Evolutionary conservation across 2,329 filamentous ascomycete species (phyloP), one percentile per base, ranked within the genome.

Genomic region (Claviceps capensis): DNA sequence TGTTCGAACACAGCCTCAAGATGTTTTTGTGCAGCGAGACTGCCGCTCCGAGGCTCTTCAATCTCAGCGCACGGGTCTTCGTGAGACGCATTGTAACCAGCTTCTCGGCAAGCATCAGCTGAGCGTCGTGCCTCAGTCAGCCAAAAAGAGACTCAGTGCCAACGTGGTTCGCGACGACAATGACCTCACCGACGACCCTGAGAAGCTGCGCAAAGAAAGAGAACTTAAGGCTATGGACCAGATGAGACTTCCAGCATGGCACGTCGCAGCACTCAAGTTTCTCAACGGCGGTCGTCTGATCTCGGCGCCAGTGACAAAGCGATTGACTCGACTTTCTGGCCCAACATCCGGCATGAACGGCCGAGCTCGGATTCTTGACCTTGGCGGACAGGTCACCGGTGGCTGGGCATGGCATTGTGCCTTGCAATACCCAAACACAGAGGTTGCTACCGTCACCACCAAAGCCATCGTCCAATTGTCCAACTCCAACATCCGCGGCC

Each of bases 401-500:
- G 89, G 95, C 67, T 98, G 93, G 93, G 91, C 87, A 22, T 98
- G 93, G 93, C 83, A 93, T 63, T 86, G 88, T 53, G 89, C 93
- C 1, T 76, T 86, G 48, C 85, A 91, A 65, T 93, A 90, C 67
- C 88, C 87, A 17, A 84, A 88, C 64, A 79, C 86, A 52, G 89
- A 88, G 65, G 81, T 96, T 51, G 94, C 90, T 71, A 96, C 91
- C 0, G 88, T 91, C 51, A 86, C 85, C 40, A 88, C 84, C 57
- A 85, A 86, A 67, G 70, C 81, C 8, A 76, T 85, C 57, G 78
- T 81, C 40, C 84, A 88, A 63, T 70, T 82, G 34, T 82, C 82
- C 60, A 86, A 86, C 66, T 80, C 78, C 54, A 86, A 86, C 61
- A 81, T 93, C 59, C 83, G 85, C 26, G 90, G 89, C 2, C 93